Base-by-base conservation (phyloP, 2,329 filamentous ascomycete species). In the Monilinia fructicola region DNA sequence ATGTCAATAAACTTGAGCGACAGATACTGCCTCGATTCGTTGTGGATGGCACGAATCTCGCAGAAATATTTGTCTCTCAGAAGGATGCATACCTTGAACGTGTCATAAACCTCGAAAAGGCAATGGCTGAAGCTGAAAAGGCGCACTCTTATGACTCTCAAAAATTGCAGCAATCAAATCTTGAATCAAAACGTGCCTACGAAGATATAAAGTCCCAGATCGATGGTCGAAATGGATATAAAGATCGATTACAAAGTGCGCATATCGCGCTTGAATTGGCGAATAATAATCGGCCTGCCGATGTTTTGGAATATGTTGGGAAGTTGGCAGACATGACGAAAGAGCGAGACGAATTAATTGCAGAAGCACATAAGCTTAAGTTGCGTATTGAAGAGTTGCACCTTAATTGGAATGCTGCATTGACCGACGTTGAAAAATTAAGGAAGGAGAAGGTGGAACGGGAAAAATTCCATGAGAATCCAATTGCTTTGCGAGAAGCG, bases 191-290 rank as follows among this genome's bases (percentile, higher is more conserved):
- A 14, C n/a, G 21, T 52, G 31, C 53, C 35, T 35, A 53, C 11
- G 56, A 66, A 11, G 48, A 66, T 3, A 10, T 66, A 21, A 14
- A 53, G 35, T 10, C 54, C n/a, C n/a, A 21, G 48, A 35, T 23
- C 2, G 54, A 38, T 54, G 64, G 64, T 21, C n/a, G 16, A 23
- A 54, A 60, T 9, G 64, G 64, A 23, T 66, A 54, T 38, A 42
- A 23, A 3, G 21, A 59, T 9, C 64, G 42, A 28, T 26, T 66
- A 5, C 35, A 61, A 26, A 66, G 58, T n/a, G 16, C 58, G 21
- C 64, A 66, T 14, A 48, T 66, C 21, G 35, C 58, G 23, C 44
- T 66, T 18, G 64, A 66, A 61, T 5, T 66, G 3, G 50, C 58
- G 14, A 35, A 54, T 28, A 44, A 26, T n/a, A 16, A 26, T 35